Conservation (phyloP, 768 basidiomycete genomes). For the Termitomyces sp. region DNA sequence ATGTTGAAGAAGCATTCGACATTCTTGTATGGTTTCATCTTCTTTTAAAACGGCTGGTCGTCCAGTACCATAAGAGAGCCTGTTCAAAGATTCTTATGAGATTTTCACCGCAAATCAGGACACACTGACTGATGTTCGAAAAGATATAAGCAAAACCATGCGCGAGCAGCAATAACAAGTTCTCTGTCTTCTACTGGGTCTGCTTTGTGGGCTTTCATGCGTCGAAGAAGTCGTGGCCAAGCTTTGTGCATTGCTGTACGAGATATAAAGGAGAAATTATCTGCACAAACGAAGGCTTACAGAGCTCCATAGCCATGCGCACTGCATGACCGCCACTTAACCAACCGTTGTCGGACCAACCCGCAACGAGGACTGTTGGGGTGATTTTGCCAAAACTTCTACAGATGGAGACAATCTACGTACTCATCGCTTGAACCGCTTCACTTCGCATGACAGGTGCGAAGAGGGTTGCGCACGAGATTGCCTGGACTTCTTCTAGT, state of each 20-base stretch:
- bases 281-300: constrained; percentile 33
- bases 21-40: constrained; percentile 85
- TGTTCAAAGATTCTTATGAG: constrained; percentile 21
- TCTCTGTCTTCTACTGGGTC: constrained; percentile 63
- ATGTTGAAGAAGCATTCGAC: constrained; percentile 75
- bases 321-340: constrained; percentile 94
- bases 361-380: constrained; percentile 73
- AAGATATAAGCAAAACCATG: constrained; percentile 91
- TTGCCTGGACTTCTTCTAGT: constrained; percentile 79
- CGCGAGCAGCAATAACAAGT: constrained; percentile 75
- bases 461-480: constrained; percentile 83
- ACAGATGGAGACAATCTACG: constrained; percentile 20
- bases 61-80: constrained; percentile 92
- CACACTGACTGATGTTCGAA: constrained; percentile 86
- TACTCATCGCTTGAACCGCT: constrained; percentile 92
- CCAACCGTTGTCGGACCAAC: constrained; percentile 97
- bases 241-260: constrained; percentile 80
- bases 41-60: constrained; percentile 90
- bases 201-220: constrained; percentile 67
- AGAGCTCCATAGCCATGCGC: constrained; percentile 92
- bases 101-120: not conserved
- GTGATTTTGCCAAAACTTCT: constrained; percentile 2
- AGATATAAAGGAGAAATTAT: not conserved
- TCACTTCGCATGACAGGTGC: constrained; percentile 80
- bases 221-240: constrained; percentile 75